Evolutionary conservation across 106 monocot species (phyloP), one percentile per base, ranked within the genome.

Genomic region (Xerophyta viscosa): DNA sequence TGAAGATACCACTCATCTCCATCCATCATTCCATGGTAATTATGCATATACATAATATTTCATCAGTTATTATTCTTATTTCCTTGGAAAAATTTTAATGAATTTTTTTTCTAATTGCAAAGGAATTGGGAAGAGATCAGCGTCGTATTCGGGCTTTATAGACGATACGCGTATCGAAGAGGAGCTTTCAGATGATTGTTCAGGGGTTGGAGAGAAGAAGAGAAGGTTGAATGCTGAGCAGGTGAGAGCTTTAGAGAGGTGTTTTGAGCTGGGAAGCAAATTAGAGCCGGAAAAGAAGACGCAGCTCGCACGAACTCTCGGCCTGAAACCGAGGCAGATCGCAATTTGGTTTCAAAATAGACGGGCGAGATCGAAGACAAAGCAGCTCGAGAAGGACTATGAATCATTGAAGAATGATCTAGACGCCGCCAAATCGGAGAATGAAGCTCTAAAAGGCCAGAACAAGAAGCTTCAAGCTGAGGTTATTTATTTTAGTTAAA

Each of bases 331-430:
- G 15, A 37, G 80, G 57, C 80, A 80, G 70, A 58, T 80, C 9
- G 80, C 80, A n/a, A 80, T 81, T 10, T 76, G 80, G 80, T 80
- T 80, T 28, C 80, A 80, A 66, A 80, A 80, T 52, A 18, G 80
- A 47, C 47, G 80, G 47, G 80, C 80, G 1, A 31, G 80, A 58
- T 80, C 74, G 80, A 80, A 80, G 74, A 80, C 80, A 0, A 80
- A 80, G 70, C 74, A 80, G 30, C 46, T 80, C 29, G 80, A 80
- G 66, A 80, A 66, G 66, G 80, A 80, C 41, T 80, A 58, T 37
- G 74, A 80, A 5, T 24, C 46, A 0, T 70, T 80, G 29, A 74
- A 66, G 62, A n/a, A 56, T 13, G 59, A 66, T 29, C 66, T 62
- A 20, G 74, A 80, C 20, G 39, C 31, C 21, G 12, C 58, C 20